Evolutionary conservation across 177 flowering plant genomes (phyloP), one percentile per base, ranked within the genome.

Genomic region (Tripterygium wilfordii): DNA sequence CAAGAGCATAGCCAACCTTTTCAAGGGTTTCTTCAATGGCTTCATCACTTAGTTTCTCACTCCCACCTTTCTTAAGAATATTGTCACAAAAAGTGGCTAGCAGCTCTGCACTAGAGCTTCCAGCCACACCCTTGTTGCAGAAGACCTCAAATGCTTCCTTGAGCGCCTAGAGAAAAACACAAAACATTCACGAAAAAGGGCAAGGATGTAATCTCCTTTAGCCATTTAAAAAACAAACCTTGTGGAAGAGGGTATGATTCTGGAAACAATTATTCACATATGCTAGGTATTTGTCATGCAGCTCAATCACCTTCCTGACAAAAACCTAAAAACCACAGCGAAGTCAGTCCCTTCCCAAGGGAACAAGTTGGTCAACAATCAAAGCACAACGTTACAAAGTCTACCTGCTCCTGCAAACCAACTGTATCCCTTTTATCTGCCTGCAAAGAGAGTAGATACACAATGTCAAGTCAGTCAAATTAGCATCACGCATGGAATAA

Each of bases 61-160:
- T 89, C 20, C 99, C 97, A 55, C 99, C 99, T 64, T 92, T 92
- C 71, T 92, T 89, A 14, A 92, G 82, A 47, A 89, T 79, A 71
- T 92, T 92, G 64, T 92, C 95, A 67, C 99, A 92, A 55, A 92
- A 92, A 28, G 95, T 92, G 35, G 99, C 97, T 18, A 92, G 74
- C 23, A 92, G 72, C 54, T 92, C 97, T 23, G 97, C 97, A 78
- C 91, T 89, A 10, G 96, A 74, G 67, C 96, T 88, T 55, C 98
- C 96, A 56, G 88, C 85, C 42, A 92, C 96, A 57, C 91, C 85
- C 61, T 92, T 89, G 67, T 88, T 88, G 78, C 96, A 84, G 59
- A 92, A 85, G 26, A 88, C 72, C 65, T 88, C 96, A 74, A 92
- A 88, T 48, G 96, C 98, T 61, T 92, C 96, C 62, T 88, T 92